Base-by-base conservation (phyloP, 1,139 yeast genomes). In the Taiozyma onychis region DNA sequence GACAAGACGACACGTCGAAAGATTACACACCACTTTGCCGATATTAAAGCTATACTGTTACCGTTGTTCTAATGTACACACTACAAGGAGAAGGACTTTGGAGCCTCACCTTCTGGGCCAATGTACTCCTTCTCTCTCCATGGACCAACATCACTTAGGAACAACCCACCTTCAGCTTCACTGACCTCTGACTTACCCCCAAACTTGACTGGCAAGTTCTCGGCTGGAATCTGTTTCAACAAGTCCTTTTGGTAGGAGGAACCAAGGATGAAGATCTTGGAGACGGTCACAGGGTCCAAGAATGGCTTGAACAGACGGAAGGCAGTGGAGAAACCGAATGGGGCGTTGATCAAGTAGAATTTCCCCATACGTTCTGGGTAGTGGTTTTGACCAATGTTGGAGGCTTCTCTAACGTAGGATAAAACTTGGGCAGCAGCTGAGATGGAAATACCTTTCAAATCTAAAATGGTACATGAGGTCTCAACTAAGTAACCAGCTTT, bases 301-400 rank as follows among this genome's bases (percentile, higher is more conserved):
- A 93, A 91, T 53, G 95, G 93, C 74, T 89, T 90, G 74, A 93
- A 88, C 54, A 91, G 68, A 67, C 81, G 81, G 77, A 93, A 93
- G 39, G 96, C 98, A 45, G 97, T 85, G 41, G 96, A 83, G 72
- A 93, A 93, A 6, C 99, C 99, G 68, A 90, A 93, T 55, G 99
- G 99, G 2, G 99, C 96, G 67, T 93, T 93, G 72, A 93, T 88
- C 64, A 91, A 75, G 73, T 89, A 93, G 67, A 93, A 93, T 71
- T 89, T 90, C 64, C 99, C 98, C 98, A 93, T 91, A 72, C 99
- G 86, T 76, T 93, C 99, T n/a, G 99, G 99, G 69, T 93, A 93
- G 71, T 87, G 93, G 75, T 93, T 89, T 74, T 93, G 99, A 56
- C 98, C 97, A 65, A 93, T 89, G 62, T 79, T 75, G 22, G 97